Base-by-base conservation (phyloP, 2,329 filamentous ascomycete genomes). In the Penicillium sp. region DNA sequence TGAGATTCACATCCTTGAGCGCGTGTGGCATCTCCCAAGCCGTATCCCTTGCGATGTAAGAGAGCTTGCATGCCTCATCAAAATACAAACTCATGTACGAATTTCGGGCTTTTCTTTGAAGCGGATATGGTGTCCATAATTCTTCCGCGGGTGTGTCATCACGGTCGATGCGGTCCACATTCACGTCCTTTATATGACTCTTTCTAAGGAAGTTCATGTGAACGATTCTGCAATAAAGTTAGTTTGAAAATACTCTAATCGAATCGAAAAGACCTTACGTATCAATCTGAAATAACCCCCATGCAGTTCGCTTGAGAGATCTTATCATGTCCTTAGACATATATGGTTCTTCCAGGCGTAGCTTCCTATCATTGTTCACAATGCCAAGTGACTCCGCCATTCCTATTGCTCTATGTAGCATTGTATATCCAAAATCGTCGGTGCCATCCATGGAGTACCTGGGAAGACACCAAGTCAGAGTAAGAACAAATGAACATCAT, bases 201-300 rank as follows among this genome's bases (percentile, higher is more conserved):
- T 68, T 63, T 3, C 69, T 59, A 13, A 73, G 56, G 40, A 73
- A 72, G 20, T 62, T 62, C 20, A 68, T 64, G 44, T 72, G 70
- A 2, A 70, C 61, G 32, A 69, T 62, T 3, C 70, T 73, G 26
- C 6, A 27, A 27, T n/a, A n/a, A n/a, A n/a, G n/a, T n/a, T n/a
- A n/a, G n/a, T n/a, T n/a, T n/a, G n/a, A n/a, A n/a, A n/a, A n/a
- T n/a, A n/a, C n/a, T n/a, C n/a, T n/a, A n/a, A n/a, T n/a, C n/a
- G n/a, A 32, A 10, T 5, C 9, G 20, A 10, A 3, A 18, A 8
- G 27, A 7, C 63, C 70, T 51, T 54, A 72, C 70, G 70, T 72
- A 40, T 73, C 70, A 32, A 72, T 61, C 27, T 73, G 67, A 33
- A 71, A 73, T n/a, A 73, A 34, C 0, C 70, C 70, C 70, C 70